Evolutionary conservation across 2,329 filamentous ascomycete genomes (phyloP).

Genomic region (Beauveria scarabaeidicola): DNA sequence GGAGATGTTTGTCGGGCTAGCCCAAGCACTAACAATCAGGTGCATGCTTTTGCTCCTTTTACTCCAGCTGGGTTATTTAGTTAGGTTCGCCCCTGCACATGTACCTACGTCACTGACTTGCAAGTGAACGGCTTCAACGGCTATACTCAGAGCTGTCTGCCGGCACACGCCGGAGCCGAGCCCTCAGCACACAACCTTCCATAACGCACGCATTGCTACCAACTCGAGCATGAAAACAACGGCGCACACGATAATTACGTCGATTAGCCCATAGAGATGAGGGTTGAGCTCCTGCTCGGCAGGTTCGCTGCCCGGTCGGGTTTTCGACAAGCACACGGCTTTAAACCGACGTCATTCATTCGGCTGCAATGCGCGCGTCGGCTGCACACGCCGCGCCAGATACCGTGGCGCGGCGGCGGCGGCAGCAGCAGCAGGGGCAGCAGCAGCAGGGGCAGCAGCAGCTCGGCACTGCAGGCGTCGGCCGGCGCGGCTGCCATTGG

Average conservation of each 20-base stretch:
- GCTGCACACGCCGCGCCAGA: conserved; percentile 18
- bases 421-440: not conserved
- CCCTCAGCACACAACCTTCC: not conserved
- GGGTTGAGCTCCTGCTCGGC: conserved; percentile 33
- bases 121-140: not conserved
- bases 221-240: conserved; percentile 5
- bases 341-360: conserved; percentile 8
- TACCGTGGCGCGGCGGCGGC: conserved; percentile 20
- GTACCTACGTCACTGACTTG: not conserved
- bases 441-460: conserved; percentile 2
- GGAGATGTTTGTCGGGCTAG: not conserved
- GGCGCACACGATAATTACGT: not conserved
- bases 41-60: not conserved
- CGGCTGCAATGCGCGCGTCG: conserved; percentile 2
- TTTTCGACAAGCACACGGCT: conserved; percentile 21
- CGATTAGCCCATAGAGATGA: conserved; percentile 33
- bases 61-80: not conserved
- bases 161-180: conserved; percentile 5
- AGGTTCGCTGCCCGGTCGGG: conserved; percentile 35
- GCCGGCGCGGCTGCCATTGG: conserved; percentile 38
- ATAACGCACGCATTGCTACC: not conserved
- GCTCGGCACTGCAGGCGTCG: conserved; percentile 30
- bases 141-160: not conserved
- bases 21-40: not conserved
- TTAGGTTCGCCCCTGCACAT: not conserved